Conservation (phyloP, 148 eudicot species). For the Bassia scoparia region DNA sequence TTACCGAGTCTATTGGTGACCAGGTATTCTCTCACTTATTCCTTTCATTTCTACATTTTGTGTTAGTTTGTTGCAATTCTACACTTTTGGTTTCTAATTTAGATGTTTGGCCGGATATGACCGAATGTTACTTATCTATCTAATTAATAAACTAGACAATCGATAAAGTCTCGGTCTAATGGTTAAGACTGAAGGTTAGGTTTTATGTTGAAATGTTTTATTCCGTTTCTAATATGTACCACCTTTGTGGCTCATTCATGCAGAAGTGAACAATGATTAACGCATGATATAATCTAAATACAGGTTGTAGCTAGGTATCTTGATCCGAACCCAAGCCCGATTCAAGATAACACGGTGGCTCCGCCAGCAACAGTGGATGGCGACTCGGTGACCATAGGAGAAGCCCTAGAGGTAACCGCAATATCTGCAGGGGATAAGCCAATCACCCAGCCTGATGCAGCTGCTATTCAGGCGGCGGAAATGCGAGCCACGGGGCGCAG, state of each 20-base stretch:
- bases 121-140: too few species aligned
- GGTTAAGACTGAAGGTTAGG: too few species aligned
- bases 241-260: too few species aligned
- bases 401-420: slow-evolving; percentile 55
- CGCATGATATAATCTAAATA: background rate
- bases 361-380: slow-evolving; percentile 12
- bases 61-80: too few species aligned
- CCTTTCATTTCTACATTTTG: background rate
- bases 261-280: too few species aligned
- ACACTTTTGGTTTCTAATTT: too few species aligned
- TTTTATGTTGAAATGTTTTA: too few species aligned
- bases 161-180: too few species aligned
- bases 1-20: slow-evolving; percentile 48
- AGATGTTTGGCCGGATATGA: too few species aligned
- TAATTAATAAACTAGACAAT: too few species aligned
- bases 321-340: slow-evolving; percentile 27
- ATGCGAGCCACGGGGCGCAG: slow-evolving; percentile 36
- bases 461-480: slow-evolving; percentile 69
- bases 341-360: slow-evolving; percentile 11
- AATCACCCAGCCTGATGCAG: slow-evolving; percentile 45
- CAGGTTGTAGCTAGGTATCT: slow-evolving; percentile 42
- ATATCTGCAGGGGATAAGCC: slow-evolving; percentile 51
- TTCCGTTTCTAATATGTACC: too few species aligned
- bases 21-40: slow-evolving; percentile 33
- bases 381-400: slow-evolving; percentile 50